Evolutionary conservation across 345 rosid genomes (phyloP).

Genomic region (Populus ilicifolia): DNA sequence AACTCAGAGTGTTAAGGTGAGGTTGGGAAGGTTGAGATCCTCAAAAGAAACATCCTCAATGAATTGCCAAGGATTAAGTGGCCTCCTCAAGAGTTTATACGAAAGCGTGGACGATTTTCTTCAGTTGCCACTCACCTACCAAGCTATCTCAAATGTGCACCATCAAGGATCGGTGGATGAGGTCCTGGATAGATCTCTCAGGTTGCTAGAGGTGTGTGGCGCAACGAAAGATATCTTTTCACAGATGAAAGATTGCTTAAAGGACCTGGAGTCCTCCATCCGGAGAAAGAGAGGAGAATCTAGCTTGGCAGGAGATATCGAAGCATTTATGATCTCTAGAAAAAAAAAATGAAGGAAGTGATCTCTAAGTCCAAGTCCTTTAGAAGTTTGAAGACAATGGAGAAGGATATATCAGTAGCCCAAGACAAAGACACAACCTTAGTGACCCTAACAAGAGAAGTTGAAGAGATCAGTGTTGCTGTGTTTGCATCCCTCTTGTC

Average conservation of each 20-base stretch:
- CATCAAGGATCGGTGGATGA: background rate
- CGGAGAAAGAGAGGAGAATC: background rate
- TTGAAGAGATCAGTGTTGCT: background rate
- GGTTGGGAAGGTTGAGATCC: conserved; percentile 23
- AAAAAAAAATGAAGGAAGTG: background rate
- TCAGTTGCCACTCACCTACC: background rate
- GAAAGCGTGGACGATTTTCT: background rate
- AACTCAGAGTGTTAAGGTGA: conserved; percentile 21
- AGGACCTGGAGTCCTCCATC: background rate
- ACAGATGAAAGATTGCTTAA: background rate
- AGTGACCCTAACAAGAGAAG: conserved; percentile 4
- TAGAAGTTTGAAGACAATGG: background rate
- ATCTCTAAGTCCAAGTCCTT: background rate
- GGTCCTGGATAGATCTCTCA: background rate
- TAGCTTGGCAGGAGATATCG: background rate
- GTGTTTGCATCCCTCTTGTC: conserved; percentile 13
- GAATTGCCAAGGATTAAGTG: background rate
- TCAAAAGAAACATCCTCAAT: conserved; percentile 1
- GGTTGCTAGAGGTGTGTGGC: background rate
- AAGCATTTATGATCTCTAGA: background rate
- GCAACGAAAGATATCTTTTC: background rate
- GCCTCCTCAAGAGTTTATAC: background rate
- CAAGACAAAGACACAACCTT: background rate
- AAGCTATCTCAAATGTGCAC: background rate
- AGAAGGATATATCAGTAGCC: background rate